Percentiles rank a stretch among this genome's conserved stretches.
phyloP scores from a whole-genome alignment of 306 rosid species.

The Lupinus albus region DNA sequence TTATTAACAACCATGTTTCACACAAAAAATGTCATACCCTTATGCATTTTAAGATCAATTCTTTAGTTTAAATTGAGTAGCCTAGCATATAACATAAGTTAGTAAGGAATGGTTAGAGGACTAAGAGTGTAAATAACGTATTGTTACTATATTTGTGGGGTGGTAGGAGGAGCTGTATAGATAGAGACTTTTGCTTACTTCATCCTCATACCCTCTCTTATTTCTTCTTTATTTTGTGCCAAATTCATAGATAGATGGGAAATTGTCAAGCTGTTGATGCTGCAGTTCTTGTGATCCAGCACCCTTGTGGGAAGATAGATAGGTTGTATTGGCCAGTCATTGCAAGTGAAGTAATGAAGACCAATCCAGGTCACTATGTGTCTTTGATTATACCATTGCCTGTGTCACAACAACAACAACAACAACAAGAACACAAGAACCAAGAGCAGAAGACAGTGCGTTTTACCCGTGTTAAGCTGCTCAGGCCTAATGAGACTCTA shows the following conservation, averaged over 20 bases:
- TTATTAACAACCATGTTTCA: constrained; percentile 31
- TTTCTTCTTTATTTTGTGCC: constrained; percentile 28
- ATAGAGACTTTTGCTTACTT: constrained; percentile 65
- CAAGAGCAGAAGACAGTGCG: constrained; percentile 61
- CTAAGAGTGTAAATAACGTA: constrained; percentile 27
- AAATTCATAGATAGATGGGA: constrained; percentile 59
- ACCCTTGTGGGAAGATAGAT: constrained; percentile 87
- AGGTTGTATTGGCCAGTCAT: constrained; percentile 74
- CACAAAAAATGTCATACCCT: constrained; percentile 49
- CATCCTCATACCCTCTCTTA: constrained; percentile 38
- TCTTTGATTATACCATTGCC: constrained; percentile 91
- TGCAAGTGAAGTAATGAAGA: constrained; percentile 85
- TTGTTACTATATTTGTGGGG: constrained; percentile 50
- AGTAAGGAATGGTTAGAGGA: constrained; percentile 37
- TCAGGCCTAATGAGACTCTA: constrained; percentile 82
- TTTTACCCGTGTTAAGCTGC: constrained; percentile 93
- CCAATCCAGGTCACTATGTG: constrained; percentile 90
- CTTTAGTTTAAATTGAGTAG: constrained; percentile 47
- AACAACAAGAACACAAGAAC: constrained; percentile 34
- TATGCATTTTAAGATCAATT: constrained; percentile 44
- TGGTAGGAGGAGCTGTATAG: constrained; percentile 67
- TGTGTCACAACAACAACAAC: constrained; percentile 41
- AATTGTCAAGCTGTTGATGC: constrained; percentile 97
- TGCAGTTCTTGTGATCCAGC: constrained; percentile 96
- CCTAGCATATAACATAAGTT: constrained; percentile 45